Base-by-base conservation (phyloP, 1,284 basidiomycete species). In the Austroboletus niveus region DNA sequence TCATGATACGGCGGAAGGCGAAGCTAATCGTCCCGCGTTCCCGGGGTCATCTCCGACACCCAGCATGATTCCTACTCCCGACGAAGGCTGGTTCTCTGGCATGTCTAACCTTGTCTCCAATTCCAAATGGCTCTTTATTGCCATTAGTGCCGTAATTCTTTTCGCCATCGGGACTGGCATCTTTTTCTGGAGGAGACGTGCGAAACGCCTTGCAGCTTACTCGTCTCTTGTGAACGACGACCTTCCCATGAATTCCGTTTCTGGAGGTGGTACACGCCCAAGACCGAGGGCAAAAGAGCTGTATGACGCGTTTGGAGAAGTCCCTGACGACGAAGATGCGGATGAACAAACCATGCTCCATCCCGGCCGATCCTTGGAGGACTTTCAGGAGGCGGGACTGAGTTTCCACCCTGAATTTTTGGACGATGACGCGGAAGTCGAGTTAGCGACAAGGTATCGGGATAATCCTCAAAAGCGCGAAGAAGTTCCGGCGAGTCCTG, bases 221-320 rank as follows among this genome's bases (percentile, higher is more conserved):
- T 78, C 79, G 36, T 81, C 83, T 12, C 74, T 97, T 8, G 80
- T 76, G 9, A 81, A 80, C 31, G 89, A 91, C 42, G 90, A 91
- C 48, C 73, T 93, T 45, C 80, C 82, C 4, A 88, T 95, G 87
- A 78, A 77, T 45, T 68, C 84, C 4, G 66, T 93, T 49, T 72
- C 72, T 46, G 63, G 62, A 57, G 59, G 69, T 17, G 64, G 68
- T 29, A 65, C 66, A 24, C 69, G 73, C 8, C 47, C 56, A 5
- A 72, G 73, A 47, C 70, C 75, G 27, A 78, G 80, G 17, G 85
- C 88, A 39, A 91, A 88, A 72, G 93, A 95, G 68, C 66, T 95
- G 51, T 95, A 95, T 62, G 93, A 95, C 70, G 92, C 93, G 14
- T 95, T 95, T 71, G 92, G 92, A 20, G 91, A 93, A 66, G 78